These are phyloP conservation scores for Phyllosticta citrichinensis DNA, from an alignment of 2,329 filamentous ascomycete species.

Conservation along the genomic window DNA sequence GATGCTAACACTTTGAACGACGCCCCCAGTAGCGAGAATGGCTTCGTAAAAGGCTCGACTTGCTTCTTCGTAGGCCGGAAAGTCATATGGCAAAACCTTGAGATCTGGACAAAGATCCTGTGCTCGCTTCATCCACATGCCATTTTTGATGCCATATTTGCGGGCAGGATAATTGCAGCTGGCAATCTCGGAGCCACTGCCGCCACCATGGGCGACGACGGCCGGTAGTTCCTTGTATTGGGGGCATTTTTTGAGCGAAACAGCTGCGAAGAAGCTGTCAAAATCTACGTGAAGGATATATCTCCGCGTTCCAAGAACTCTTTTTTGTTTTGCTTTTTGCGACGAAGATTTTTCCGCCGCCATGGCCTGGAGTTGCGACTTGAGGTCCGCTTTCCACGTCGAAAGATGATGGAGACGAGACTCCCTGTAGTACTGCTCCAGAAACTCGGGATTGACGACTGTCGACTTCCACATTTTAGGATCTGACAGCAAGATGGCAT, in stretches of 20 bases:
- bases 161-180: slow-evolving; percentile 94
- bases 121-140: slow-evolving; percentile 98
- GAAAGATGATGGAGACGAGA: slow-evolving; percentile 91
- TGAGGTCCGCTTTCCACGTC: slow-evolving; percentile 92
- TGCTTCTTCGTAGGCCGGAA: slow-evolving; percentile 85
- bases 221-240: slow-evolving; percentile 69
- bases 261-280: slow-evolving; percentile 95
- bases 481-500: slow-evolving; percentile 72
- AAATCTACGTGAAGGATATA: slow-evolving; percentile 97
- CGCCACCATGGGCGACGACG: slow-evolving; percentile 79
- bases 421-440: slow-evolving; percentile 91
- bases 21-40: slow-evolving; percentile 66
- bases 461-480: slow-evolving; percentile 81
- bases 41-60: slow-evolving; percentile 80
- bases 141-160: slow-evolving; percentile 80
- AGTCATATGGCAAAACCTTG: slow-evolving; percentile 90
- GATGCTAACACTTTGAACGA: slow-evolving; percentile 92
- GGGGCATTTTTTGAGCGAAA: slow-evolving; percentile 71
- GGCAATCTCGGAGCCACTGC: slow-evolving; percentile 84
- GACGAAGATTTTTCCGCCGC: slow-evolving; percentile 56
- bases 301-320: slow-evolving; percentile 53
- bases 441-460: slow-evolving; percentile 83
- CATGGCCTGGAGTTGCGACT: slow-evolving; percentile 74
- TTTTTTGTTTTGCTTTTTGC: slow-evolving; percentile 42
- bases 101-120: slow-evolving; percentile 73